Conservation (phyloP, 2,329 filamentous ascomycete genomes). For the Ceratocystis papillata region DNA sequence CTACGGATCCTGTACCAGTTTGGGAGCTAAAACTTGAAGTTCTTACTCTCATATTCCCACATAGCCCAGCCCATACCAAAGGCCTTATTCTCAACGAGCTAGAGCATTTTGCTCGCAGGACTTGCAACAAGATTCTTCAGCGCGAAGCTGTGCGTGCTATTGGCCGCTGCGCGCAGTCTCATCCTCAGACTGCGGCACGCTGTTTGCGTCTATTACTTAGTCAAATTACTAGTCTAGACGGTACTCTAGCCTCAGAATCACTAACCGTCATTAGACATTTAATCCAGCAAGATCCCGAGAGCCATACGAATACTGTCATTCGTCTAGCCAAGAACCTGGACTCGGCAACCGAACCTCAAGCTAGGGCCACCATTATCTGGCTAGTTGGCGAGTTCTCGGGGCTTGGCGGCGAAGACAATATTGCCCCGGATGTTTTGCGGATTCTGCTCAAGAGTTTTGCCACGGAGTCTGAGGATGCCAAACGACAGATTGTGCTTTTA, state of each 20-base stretch:
- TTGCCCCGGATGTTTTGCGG: conserved; percentile 82
- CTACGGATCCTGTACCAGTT: conserved; percentile 66
- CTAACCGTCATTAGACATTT: conserved; percentile 90
- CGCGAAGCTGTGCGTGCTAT: conserved; percentile 86
- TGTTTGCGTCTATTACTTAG: conserved; percentile 74
- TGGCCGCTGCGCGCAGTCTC: conserved; percentile 78
- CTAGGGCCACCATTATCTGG: conserved; percentile 92
- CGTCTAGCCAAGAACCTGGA: conserved; percentile 85
- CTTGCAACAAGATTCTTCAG: conserved; percentile 60
- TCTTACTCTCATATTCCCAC: conserved; percentile 79
- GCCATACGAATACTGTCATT: conserved; percentile 76
- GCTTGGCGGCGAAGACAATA: conserved; percentile 68
- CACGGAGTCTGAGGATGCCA: conserved; percentile 73
- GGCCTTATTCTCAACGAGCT: conserved; percentile 83
- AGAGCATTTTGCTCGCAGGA: conserved; percentile 75
- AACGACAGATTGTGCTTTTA: conserved; percentile 81
- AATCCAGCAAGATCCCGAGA: conserved; percentile 77
- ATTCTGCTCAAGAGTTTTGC: conserved; percentile 78
- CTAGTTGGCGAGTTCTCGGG: conserved; percentile 90
- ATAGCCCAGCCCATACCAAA: conserved; percentile 64
- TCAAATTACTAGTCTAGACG: conserved; percentile 80
- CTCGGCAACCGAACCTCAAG: conserved; percentile 73
- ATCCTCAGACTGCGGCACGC: conserved; percentile 57
- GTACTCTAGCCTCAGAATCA: conserved; percentile 80
- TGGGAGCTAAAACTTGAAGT: conserved; percentile 90